These are phyloP conservation scores for Drosera spatulata DNA, from an alignment of 179 eudicot species.

Conservation along the genomic window DNA sequence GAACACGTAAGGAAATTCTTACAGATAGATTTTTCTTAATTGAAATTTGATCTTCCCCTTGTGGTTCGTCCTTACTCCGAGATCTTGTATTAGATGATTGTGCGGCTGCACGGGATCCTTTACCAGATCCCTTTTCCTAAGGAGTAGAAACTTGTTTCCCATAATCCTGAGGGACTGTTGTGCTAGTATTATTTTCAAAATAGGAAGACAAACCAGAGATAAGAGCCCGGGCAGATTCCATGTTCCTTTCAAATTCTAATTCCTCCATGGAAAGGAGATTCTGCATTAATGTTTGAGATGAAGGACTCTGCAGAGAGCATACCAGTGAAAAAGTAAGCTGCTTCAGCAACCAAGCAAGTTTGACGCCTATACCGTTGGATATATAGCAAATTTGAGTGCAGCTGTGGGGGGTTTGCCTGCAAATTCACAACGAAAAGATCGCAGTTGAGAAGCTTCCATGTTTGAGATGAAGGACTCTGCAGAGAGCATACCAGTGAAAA, in stretches of 20 bases:
- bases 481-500: constrained; percentile 92
- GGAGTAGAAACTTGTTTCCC: constrained; percentile 14
- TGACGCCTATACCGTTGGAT: constrained; percentile 86
- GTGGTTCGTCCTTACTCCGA: constrained; percentile 21
- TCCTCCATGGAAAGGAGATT: constrained; percentile 88
- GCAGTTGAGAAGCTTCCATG: too few relatives aligned
- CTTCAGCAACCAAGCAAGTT: constrained; percentile 72
- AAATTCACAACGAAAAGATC: constrained; percentile 1
- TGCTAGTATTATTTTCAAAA: constrained; percentile 24
- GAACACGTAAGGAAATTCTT: constrained; percentile 67
- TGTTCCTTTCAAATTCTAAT: constrained; percentile 64
- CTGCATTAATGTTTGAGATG: constrained; percentile 58
- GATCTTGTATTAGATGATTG: constrained; percentile 25
- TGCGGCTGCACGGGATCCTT: constrained; percentile 17
- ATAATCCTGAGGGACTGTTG: constrained; percentile 19
- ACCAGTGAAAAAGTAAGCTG: constrained; percentile 92
- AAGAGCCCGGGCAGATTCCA: constrained; percentile 75
- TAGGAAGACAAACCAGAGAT: constrained; percentile 55
- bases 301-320: constrained; percentile 94
- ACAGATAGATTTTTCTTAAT: constrained; percentile 39
- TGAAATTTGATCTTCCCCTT: constrained; percentile 10
- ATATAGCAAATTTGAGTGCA: constrained; percentile 82
- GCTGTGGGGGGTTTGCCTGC: constrained; percentile 93
- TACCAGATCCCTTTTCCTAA: constrained; percentile 19
- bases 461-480: constrained; percentile 93